Evolutionary conservation across 495 filamentous ascomycete genomes (phyloP).

Genomic region (Lasiosphaeria miniovina): DNA sequence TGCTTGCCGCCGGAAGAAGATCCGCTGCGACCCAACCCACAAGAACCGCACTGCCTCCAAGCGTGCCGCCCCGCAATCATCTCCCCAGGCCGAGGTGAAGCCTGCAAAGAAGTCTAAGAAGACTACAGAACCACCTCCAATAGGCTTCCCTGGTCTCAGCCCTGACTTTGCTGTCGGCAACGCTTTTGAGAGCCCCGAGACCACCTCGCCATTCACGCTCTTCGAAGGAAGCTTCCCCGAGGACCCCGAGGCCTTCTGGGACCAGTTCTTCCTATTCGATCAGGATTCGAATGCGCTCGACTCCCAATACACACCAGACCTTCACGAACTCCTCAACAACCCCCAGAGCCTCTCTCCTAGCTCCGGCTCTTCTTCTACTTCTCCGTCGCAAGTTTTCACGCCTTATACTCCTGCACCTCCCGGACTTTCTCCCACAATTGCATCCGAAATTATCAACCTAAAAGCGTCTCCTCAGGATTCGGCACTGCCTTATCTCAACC

Average conservation of each 20-base stretch:
- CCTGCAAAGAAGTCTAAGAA: slow-evolving; percentile 38
- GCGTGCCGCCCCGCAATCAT: slow-evolving; percentile 26
- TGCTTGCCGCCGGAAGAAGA: slow-evolving; percentile 52
- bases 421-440: slow-evolving; percentile 18
- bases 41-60: slow-evolving; percentile 30
- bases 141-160: slow-evolving; percentile 10
- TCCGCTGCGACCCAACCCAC: slow-evolving; percentile 52
- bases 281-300: slow-evolving; percentile 28
- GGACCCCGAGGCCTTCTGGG: slow-evolving; percentile 31
- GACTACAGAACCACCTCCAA: slow-evolving; percentile 19
- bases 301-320: slow-evolving; percentile 19
- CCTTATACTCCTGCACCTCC: slow-evolving; percentile 25
- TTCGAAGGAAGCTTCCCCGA: slow-evolving; percentile 15
- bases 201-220: slow-evolving; percentile 14
- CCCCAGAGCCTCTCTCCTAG: slow-evolving; percentile 35
- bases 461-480: slow-evolving; percentile 20
- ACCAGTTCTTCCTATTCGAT: slow-evolving; percentile 40
- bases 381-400: slow-evolving; percentile 36
- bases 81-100: slow-evolving; percentile 31
- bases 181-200: slow-evolving; percentile 19
- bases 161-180: slow-evolving; percentile 14
- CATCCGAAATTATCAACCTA: slow-evolving; percentile 7
- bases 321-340: slow-evolving; percentile 41
- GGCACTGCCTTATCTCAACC: slow-evolving; percentile 43
- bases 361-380: slow-evolving; percentile 34